These are phyloP conservation scores for Gracilariopsis chorda DNA, from an alignment of 23 red algal genomes.

Conservation along the genomic window DNA sequence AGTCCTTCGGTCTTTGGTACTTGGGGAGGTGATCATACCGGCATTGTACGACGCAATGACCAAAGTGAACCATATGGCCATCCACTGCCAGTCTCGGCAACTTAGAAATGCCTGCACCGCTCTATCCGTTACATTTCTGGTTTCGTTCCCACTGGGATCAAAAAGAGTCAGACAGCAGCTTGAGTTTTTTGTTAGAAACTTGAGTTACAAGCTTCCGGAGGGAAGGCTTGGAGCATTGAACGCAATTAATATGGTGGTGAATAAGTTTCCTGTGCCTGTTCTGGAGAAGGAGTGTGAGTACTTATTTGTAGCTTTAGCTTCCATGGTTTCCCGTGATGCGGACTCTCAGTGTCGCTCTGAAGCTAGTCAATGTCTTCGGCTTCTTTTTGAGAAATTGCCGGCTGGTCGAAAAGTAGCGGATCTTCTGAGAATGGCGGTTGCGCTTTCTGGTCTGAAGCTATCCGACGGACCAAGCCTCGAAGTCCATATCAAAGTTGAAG, in stretches of 20 bases:
- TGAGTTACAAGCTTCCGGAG: constrained; percentile 59
- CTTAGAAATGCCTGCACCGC: constrained; percentile 22
- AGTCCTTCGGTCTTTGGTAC: constrained; percentile 39
- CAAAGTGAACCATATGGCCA: constrained; percentile 57
- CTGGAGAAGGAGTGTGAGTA: constrained; percentile 44
- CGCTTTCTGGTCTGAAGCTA: constrained; percentile 11
- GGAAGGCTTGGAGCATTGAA: constrained; percentile 58
- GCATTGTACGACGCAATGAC: constrained; percentile 65
- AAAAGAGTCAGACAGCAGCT: constrained; percentile 54
- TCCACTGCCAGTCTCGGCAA: constrained; percentile 34
- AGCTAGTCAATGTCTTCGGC: constrained; percentile 35
- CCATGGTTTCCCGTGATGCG: constrained; percentile 25
- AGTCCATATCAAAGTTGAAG: not conserved
- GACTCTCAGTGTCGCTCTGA: constrained; percentile 33
- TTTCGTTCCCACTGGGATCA: constrained; percentile 58
- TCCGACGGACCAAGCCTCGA: not conserved
- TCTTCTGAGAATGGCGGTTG: constrained; percentile 35
- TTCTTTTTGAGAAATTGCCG: constrained; percentile 38
- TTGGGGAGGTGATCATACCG: not conserved
- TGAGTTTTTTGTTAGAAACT: constrained; percentile 77
- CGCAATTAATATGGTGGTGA: constrained; percentile 25
- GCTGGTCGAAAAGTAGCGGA: constrained; percentile 22
- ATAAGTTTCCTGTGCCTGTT: constrained; percentile 14
- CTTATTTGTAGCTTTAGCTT: constrained; percentile 52
- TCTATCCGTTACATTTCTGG: constrained; percentile 38